phyloP scores from a whole-genome alignment of 2,329 filamentous ascomycete genomes.

The Fusarium setosum region DNA sequence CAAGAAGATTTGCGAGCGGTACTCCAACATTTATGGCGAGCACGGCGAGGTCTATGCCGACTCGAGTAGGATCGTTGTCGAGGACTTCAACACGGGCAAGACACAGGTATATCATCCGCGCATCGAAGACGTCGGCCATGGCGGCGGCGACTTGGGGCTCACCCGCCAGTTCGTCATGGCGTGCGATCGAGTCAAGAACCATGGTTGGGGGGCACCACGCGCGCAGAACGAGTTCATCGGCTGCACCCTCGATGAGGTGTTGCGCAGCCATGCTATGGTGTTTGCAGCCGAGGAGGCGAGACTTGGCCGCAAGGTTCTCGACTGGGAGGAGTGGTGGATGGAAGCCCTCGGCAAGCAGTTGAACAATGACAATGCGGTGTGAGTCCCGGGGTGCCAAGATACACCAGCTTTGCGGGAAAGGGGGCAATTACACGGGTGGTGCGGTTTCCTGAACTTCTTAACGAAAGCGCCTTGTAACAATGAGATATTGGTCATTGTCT shows the following conservation, averaged over 20 bases:
- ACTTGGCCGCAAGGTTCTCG: slow-evolving; percentile 73
- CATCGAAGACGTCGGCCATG: slow-evolving; percentile 52
- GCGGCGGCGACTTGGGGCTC: slow-evolving; percentile 64
- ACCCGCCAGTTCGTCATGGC: slow-evolving; percentile 86
- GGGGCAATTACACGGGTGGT: too few relatives aligned
- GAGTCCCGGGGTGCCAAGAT: too few relatives aligned
- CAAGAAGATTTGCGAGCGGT: slow-evolving; percentile 85
- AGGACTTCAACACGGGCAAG: slow-evolving; percentile 62
- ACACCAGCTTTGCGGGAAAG: too few relatives aligned
- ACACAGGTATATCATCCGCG: slow-evolving; percentile 45
- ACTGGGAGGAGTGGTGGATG: slow-evolving; percentile 83
- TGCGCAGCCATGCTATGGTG: slow-evolving; percentile 91
- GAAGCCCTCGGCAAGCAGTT: slow-evolving; percentile 43
- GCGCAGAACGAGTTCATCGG: slow-evolving; percentile 84
- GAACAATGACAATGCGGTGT: not conserved
- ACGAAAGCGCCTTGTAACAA: too few relatives aligned
- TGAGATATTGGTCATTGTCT: not conserved
- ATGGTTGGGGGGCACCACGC: slow-evolving; percentile 70
- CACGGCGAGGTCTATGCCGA: slow-evolving; percentile 89
- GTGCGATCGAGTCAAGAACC: slow-evolving; percentile 81
- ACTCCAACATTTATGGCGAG: slow-evolving; percentile 87
- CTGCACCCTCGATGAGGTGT: slow-evolving; percentile 85
- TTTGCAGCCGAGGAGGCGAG: slow-evolving; percentile 95
- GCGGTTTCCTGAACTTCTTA: too few relatives aligned
- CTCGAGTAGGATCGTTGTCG: slow-evolving; percentile 78